Base-by-base conservation (phyloP, 169 alveolate genomes). In the Besnoitia besnoiti region DNA sequence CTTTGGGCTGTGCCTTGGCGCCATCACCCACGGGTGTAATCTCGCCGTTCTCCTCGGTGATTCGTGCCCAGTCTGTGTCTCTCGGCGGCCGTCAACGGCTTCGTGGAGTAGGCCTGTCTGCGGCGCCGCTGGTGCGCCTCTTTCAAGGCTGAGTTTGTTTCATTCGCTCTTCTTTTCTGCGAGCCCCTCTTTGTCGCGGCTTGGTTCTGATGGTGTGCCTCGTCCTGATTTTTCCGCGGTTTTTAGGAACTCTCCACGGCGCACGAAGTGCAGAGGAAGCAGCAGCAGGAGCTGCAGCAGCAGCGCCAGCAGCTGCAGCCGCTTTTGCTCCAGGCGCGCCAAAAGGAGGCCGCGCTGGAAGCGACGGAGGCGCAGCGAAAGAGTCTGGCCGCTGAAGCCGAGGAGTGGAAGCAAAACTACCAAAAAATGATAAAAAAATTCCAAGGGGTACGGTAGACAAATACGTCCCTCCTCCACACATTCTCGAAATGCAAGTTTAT, bases 361-460 rank as follows among this genome's bases (percentile, higher is more conserved):
- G 92, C 46, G 77, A 75, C 79, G 51, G 85, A 67, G 77, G 10
- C 73, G 50, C 92, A 89, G 92, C 85, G 80, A 21, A 89, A 75
- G 75, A 82, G 85, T 19, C 85, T 79, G 4, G 87, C 79, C 67
- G 85, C 79, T 40, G 85, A 67, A 49, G 92, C 92, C 21, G 73
- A 79, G n/a, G 92, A 89, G 55, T 89, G 92, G 92, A 89, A 89
- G 77, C 61, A 89, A 33, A 89, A 67, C 55, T 89, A 89, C 77
- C 85, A 89, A n/a, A 67, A 50, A 46, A 35, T 89, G 67, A 27
- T 89, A 21, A 62, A 73, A 35, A 50, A 61, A 14, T 75, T 89
- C 67, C 85, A 89, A 39, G 92, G 87, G 55, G 92, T 89, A 73
- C 14, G 91, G 44, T 21, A n/a, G n/a, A n/a, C n/a, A n/a, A n/a